Conservation (phyloP, 768 basidiomycete genomes). For the Phylloporus scabripes region DNA sequence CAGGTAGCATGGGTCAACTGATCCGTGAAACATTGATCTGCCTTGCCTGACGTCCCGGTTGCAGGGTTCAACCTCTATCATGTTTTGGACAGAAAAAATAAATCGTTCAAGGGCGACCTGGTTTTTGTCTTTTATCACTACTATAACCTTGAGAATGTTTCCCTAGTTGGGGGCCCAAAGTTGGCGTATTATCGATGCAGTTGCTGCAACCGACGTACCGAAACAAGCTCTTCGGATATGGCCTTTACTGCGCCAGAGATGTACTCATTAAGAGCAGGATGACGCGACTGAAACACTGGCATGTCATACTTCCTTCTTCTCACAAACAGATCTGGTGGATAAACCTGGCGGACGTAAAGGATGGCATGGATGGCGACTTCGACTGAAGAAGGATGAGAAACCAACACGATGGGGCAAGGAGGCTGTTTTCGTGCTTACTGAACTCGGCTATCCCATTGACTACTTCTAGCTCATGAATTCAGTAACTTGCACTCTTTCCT, state of each 20-base stretch:
- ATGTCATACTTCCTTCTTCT: constrained; percentile 86
- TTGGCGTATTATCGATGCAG: not conserved
- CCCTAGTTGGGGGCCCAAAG: constrained; percentile 43
- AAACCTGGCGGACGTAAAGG: constrained; percentile 85
- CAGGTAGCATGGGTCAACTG: constrained; percentile 1
- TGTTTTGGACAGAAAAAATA: constrained; percentile 79
- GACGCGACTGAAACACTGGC: constrained; percentile 90
- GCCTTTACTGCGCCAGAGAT: constrained; percentile 84
- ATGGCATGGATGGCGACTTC: constrained; percentile 93
- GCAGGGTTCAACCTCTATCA: constrained; percentile 66
- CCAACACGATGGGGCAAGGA: not conserved
- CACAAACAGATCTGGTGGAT: constrained; percentile 83
- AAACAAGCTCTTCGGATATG: constrained; percentile 67
- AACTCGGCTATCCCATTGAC: constrained; percentile 65
- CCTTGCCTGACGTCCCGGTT: constrained; percentile 64
- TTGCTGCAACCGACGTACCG: constrained; percentile 38
- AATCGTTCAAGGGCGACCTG: constrained; percentile 85
- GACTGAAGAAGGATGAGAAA: constrained; percentile 44
- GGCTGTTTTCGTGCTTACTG: constrained; percentile 39
- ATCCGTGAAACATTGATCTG: not conserved
- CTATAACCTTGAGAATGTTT: constrained; percentile 68
- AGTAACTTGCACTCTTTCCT: constrained; percentile 4
- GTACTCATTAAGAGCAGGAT: constrained; percentile 83
- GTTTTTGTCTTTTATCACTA: constrained; percentile 80
- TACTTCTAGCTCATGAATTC: constrained; percentile 41